A percentile compares a stretch with the other conserved stretches of the same genome.
These are phyloP conservation scores for Truncatella angustata DNA, from an alignment of 2,329 filamentous ascomycete species.

Conservation along the genomic window DNA sequence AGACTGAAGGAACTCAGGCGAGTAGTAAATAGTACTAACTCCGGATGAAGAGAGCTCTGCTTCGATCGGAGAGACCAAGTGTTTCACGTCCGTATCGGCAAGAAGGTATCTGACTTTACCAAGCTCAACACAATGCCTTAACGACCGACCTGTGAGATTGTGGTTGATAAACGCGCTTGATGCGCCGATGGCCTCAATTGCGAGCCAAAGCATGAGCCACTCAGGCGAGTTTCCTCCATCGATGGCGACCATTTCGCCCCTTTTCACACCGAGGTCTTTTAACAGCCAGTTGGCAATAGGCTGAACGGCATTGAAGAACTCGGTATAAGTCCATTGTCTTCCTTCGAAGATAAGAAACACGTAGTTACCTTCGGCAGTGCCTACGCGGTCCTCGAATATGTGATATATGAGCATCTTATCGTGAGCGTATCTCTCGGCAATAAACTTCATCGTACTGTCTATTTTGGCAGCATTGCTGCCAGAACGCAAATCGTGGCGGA, in stretches of 20 bases:
- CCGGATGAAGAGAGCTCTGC: conserved; percentile 52
- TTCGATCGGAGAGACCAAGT: conserved; percentile 55
- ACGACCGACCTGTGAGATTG: conserved; percentile 59
- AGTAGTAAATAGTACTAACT: conserved; percentile 54
- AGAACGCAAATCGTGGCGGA: conserved; percentile 55
- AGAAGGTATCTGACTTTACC: conserved; percentile 54
- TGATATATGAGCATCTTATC: conserved; percentile 23
- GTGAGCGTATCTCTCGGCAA: background rate
- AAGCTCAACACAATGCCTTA: conserved; percentile 64
- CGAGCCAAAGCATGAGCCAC: conserved; percentile 65
- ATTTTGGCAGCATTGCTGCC: conserved; percentile 35
- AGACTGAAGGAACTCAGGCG: conserved; percentile 41
- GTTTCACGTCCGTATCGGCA: conserved; percentile 53
- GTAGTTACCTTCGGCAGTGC: conserved; percentile 16
- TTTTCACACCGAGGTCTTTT: conserved; percentile 52
- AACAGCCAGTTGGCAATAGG: conserved; percentile 63
- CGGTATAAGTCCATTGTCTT: conserved; percentile 57
- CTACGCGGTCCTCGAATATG: conserved; percentile 23
- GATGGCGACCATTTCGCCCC: conserved; percentile 60
- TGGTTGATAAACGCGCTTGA: conserved; percentile 69
- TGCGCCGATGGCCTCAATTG: conserved; percentile 62
- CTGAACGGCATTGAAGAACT: conserved; percentile 50
- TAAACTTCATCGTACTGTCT: background rate
- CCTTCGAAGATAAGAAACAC: conserved; percentile 55
- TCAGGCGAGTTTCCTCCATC: conserved; percentile 67